These are phyloP conservation scores for Lagenidium giganteum DNA, from an alignment of 352 stramenopile genomes.

Conservation along the genomic window DNA sequence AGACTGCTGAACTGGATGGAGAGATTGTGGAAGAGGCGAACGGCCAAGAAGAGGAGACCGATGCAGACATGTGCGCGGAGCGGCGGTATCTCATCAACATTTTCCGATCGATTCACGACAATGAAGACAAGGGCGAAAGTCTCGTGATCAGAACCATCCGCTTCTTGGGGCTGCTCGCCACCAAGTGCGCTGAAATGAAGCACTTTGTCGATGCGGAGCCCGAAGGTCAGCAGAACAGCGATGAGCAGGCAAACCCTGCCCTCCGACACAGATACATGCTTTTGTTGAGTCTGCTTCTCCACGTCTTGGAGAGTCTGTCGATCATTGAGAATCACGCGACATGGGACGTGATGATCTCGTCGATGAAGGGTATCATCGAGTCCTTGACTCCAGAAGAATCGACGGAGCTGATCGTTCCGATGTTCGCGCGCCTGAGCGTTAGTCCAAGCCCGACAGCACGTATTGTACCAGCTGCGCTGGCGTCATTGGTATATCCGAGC, in stretches of 20 bases:
- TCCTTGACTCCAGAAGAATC: slow-evolving; percentile 41
- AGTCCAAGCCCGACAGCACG: slow-evolving; percentile 65
- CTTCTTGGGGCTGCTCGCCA: slow-evolving; percentile 58
- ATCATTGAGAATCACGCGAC: slow-evolving; percentile 81
- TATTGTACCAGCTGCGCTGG: slow-evolving; percentile 60
- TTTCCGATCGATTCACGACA: slow-evolving; percentile 68
- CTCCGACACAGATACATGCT: slow-evolving; percentile 55
- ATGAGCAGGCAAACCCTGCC: slow-evolving; percentile 9
- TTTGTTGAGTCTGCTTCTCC: slow-evolving; percentile 53
- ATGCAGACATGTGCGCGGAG: slow-evolving; percentile 53
- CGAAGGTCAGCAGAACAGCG: slow-evolving; percentile 9
- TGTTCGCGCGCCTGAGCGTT: slow-evolving; percentile 68
- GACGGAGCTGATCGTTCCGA: slow-evolving; percentile 41
- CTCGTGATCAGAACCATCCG: slow-evolving; percentile 64
- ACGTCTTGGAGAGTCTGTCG: slow-evolving; percentile 70
- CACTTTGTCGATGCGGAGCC: slow-evolving; percentile 26
- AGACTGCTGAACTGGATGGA: slow-evolving; percentile 38
- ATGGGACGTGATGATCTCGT: slow-evolving; percentile 76
- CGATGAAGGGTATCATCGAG: slow-evolving; percentile 53
- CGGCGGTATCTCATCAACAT: slow-evolving; percentile 59
- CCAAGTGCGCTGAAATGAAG: slow-evolving; percentile 41
- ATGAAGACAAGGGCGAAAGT: slow-evolving; percentile 73
- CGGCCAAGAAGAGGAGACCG: slow-evolving; percentile 39
- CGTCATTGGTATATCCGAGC: slow-evolving; percentile 57
- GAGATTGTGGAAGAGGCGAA: slow-evolving; percentile 44